Base-by-base conservation (phyloP, 2,329 filamentous ascomycete genomes). In the Monilinia polystroma region DNA sequence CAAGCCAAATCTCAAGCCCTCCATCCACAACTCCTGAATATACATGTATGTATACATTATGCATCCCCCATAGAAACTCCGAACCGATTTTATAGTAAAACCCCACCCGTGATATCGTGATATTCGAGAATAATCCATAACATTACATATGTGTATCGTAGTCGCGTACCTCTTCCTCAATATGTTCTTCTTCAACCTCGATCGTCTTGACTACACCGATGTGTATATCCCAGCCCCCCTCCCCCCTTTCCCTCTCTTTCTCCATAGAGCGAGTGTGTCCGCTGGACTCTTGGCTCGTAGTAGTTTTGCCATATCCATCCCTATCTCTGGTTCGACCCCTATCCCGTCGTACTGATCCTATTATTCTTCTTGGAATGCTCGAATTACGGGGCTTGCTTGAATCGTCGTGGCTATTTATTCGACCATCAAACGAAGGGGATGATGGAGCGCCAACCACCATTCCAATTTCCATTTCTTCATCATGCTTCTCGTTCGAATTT, bases 131-230 rank as follows among this genome's bases (percentile, higher is more conserved):
- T 23, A 51, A 23, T 11, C 45, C 18, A 49, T n/a, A n/a, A 20
- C n/a, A n/a, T 23, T 26, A 51, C 20, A 51, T n/a, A 51, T 5
- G 10, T 23, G 20, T 20, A 23, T 23, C 20, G 11, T 23, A 23
- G n/a, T 12, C 4, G 8, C 8, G 6, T 58, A 4, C 23, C 18
- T 26, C n/a, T 32, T 51, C 29, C 2, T 49, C 20, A 26, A 60
- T 32, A n/a, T 45, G 23, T 38, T 60, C 58, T 29, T 60, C 58
- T 23, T 38, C 58, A 6, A 60, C 45, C n/a, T 51, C 58, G 3
- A 60, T 29, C 2, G 45, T 60, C n/a, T n/a, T 49, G 14, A 60
- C 20, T 35, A 60, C 45, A 51, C 18, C 58, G 35, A 60, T 60
- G 32, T 60, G 45, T 23, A 60, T 38, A 60, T 60, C 45, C 58